Percentiles rank a stretch among this genome's conserved stretches.
These are phyloP conservation scores for Linnemannia hyalina DNA, from an alignment of 192 early-diverging fungal species.

Conservation along the genomic window DNA sequence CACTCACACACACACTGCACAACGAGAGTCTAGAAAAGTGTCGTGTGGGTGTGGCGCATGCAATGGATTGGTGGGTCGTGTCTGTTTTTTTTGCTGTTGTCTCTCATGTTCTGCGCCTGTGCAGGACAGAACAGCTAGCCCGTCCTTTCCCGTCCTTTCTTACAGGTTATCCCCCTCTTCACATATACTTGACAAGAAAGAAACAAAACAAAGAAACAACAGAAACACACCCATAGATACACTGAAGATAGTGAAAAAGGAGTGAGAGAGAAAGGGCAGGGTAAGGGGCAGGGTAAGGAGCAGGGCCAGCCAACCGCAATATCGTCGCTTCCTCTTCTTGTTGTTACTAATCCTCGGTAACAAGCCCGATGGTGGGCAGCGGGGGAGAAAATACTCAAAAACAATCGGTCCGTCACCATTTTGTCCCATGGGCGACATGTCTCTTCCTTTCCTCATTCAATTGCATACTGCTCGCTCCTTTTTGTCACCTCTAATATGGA, in stretches of 20 bases:
- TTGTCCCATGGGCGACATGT: no score
- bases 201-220: not conserved
- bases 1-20: not conserved
- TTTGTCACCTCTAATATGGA: no score
- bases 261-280: not conserved
- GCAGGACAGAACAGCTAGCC: not conserved
- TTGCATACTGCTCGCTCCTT: no score
- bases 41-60: not conserved
- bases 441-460: no score
- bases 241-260: not conserved
- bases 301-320: not conserved
- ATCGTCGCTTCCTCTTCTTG: not conserved
- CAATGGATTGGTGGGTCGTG: not conserved
- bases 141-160: no score
- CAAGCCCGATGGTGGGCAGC: not conserved
- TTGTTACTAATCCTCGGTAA: not conserved
- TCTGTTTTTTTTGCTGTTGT: not conserved
- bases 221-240: not conserved
- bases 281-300: not conserved
- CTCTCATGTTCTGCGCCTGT: not conserved
- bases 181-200: not conserved
- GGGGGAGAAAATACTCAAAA: no score
- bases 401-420: no score
- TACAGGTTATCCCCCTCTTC: not conserved
- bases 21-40: slow-evolving; percentile 5